Conservation (phyloP, 2,329 filamentous ascomycete genomes). For the Fusarium chuoi region DNA sequence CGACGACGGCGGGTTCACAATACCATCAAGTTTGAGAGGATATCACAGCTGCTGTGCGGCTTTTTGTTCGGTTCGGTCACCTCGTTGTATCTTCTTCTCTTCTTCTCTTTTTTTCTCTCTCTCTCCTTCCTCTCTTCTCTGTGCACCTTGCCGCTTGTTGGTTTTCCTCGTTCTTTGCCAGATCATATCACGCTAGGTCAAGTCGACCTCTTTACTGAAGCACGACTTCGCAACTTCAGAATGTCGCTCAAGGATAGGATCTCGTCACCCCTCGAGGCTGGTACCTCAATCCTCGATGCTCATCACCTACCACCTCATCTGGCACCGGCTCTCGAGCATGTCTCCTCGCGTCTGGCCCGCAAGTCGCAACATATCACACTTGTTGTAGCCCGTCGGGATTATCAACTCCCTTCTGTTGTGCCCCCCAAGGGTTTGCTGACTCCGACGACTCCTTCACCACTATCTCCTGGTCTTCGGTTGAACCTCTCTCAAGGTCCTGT, state of each 20-base stretch:
- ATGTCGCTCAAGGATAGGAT: conserved; percentile 67
- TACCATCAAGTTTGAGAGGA: conserved; percentile 21
- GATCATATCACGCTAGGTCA: not conserved
- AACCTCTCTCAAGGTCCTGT: conserved; percentile 48
- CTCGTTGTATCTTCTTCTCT: conserved; percentile 6
- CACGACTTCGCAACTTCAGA: conserved; percentile 19
- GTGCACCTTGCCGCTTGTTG: conserved; percentile 7
- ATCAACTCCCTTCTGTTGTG: conserved; percentile 59
- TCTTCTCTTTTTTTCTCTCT: not conserved
- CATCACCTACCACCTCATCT: conserved; percentile 67
- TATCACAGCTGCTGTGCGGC: conserved; percentile 37
- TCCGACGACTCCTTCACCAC: conserved; percentile 44
- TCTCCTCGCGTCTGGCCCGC: conserved; percentile 64
- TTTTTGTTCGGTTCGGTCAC: conserved; percentile 7
- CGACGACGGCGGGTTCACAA: conserved; percentile 15
- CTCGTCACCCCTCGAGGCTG: conserved; percentile 72
- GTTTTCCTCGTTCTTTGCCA: conserved; percentile 2
- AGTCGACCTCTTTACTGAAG: conserved; percentile 17
- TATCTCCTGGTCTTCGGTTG: conserved; percentile 49
- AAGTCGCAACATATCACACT: conserved; percentile 68
- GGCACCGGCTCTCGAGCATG: conserved; percentile 66
- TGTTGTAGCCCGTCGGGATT: conserved; percentile 66
- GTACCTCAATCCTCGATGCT: conserved; percentile 66
- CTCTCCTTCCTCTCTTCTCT: not conserved
- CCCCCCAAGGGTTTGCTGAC: conserved; percentile 34